Conservation (phyloP, 2,329 filamentous ascomycete genomes). For the Samsoniella hepiali region DNA sequence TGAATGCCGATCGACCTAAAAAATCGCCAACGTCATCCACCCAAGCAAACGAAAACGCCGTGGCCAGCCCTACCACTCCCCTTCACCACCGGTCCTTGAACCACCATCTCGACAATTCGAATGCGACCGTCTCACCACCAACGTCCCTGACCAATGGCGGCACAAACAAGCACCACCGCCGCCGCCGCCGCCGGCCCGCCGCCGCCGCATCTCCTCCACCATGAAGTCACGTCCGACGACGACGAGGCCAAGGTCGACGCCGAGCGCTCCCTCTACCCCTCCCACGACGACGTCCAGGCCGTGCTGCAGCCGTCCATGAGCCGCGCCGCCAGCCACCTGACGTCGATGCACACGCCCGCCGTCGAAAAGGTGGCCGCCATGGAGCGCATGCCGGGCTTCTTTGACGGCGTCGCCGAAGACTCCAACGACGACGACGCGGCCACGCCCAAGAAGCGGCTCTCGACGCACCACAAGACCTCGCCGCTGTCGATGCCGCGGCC, state of each 20-base stretch:
- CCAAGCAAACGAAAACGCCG: not conserved
- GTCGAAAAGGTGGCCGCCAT: conserved; percentile 57
- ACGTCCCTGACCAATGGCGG: not conserved
- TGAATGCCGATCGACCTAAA: not conserved
- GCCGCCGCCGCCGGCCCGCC: too few relatives aligned
- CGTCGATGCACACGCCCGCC: conserved; percentile 52
- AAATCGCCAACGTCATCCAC: conserved; percentile 3
- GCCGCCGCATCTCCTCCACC: not conserved
- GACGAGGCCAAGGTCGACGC: conserved; percentile 25
- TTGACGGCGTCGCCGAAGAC: conserved; percentile 24
- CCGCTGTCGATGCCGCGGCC: not conserved
- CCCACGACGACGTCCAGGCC: conserved; percentile 56
- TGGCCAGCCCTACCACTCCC: not conserved
- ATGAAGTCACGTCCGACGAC: conserved; percentile 15
- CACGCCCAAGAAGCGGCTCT: not conserved
- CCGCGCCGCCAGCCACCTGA: conserved; percentile 52
- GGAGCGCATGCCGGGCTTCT: conserved; percentile 35
- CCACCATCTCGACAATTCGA: not conserved
- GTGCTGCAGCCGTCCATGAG: conserved; percentile 59
- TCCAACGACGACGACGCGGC: conserved; percentile 23
- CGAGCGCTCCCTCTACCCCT: conserved; percentile 40
- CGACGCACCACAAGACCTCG: not conserved
- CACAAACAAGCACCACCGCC: not conserved
- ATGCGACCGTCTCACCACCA: not conserved
- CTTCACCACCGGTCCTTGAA: not conserved